These are phyloP conservation scores for Bolboschoenus planiculmis DNA, from an alignment of 176 grass and related monocot genomes.

Conservation along the genomic window DNA sequence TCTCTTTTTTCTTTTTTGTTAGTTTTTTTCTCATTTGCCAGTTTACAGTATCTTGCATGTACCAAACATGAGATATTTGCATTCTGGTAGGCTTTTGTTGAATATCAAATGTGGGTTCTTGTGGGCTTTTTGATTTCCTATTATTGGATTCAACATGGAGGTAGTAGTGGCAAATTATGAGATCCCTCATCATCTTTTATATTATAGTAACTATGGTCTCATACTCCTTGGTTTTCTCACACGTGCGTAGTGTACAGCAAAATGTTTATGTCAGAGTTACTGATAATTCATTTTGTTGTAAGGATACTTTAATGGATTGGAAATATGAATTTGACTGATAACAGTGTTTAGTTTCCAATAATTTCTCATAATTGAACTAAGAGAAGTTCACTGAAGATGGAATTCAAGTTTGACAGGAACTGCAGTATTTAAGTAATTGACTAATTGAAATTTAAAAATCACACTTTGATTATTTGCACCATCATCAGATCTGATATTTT, in stretches of 20 bases:
- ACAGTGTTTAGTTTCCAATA: background rate
- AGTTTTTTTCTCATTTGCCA: background rate
- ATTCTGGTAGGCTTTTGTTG: background rate
- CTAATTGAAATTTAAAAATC: background rate
- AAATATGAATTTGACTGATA: background rate
- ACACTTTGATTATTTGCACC: background rate
- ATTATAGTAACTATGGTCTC: background rate
- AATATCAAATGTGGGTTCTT: background rate
- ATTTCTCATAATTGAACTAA: background rate
- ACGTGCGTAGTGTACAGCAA: background rate
- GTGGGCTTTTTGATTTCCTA: background rate
- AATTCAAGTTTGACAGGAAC: background rate
- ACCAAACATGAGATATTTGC: background rate
- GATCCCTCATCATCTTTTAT: background rate
- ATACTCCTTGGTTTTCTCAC: background rate
- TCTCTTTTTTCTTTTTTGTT: background rate
- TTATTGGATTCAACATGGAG: background rate
- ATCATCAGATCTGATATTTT: background rate
- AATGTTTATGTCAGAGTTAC: background rate
- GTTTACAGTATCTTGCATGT: conserved; percentile 8
- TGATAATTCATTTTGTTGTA: background rate
- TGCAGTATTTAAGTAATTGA: background rate
- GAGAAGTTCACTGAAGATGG: background rate
- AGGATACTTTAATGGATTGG: background rate
- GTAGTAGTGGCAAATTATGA: background rate